Conservation (phyloP, 2,329 filamentous ascomycete genomes). For the Clarireedia monteithiana region DNA sequence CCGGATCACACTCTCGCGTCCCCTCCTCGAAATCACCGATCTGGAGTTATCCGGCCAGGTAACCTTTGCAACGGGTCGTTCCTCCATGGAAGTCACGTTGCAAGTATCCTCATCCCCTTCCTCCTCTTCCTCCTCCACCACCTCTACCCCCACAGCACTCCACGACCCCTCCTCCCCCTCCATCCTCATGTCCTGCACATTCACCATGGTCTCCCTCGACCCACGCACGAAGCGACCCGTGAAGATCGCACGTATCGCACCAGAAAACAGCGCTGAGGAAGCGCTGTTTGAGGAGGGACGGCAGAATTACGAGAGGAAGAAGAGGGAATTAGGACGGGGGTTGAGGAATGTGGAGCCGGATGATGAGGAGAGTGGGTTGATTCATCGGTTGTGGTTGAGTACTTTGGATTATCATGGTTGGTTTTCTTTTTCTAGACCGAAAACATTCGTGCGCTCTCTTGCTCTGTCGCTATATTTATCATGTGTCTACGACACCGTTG, state of each 20-base stretch:
- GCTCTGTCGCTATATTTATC: too few relatives aligned
- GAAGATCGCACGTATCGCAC: slow-evolving; percentile 48
- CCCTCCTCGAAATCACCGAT: slow-evolving; percentile 61
- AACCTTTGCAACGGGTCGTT: slow-evolving; percentile 57
- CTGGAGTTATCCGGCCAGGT: slow-evolving; percentile 49
- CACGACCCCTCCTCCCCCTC: slow-evolving; percentile 35
- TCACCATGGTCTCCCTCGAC: slow-evolving; percentile 66
- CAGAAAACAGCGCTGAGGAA: slow-evolving; percentile 56
- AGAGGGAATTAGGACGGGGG: slow-evolving; percentile 49
- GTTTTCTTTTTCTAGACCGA: not conserved
- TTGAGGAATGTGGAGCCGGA: slow-evolving; percentile 59
- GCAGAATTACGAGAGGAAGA: slow-evolving; percentile 58
- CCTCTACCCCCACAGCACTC: slow-evolving; percentile 38
- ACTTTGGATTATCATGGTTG: slow-evolving; percentile 49
- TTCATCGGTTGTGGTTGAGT: slow-evolving; percentile 63
- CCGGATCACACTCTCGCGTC: slow-evolving; percentile 45
- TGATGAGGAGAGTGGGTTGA: slow-evolving; percentile 59
- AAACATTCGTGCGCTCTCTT: too few relatives aligned
- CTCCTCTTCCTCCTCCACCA: too few relatives aligned
- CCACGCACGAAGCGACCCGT: slow-evolving; percentile 59
- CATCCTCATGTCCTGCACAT: slow-evolving; percentile 61
- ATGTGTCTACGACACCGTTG: too few relatives aligned
- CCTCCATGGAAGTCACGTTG: slow-evolving; percentile 62
- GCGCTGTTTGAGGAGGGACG: slow-evolving; percentile 54
- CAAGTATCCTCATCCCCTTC: slow-evolving; percentile 53